Evolutionary conservation across 2,329 filamentous ascomycete genomes (phyloP), one percentile per base, ranked within the genome.

Genomic region (Aspergillus sclerotialis): DNA sequence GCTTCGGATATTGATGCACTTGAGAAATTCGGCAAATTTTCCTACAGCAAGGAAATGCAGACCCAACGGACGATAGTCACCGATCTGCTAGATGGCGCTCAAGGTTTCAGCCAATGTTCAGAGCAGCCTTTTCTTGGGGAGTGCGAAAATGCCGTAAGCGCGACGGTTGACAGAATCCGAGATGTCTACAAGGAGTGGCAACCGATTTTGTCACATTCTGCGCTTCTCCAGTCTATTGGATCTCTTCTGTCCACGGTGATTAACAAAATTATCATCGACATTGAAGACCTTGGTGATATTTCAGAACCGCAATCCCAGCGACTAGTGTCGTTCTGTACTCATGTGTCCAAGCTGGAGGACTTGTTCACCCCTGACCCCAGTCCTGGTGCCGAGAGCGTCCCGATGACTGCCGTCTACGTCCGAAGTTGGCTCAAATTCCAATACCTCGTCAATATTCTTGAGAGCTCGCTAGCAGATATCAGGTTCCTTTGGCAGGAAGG

Each of bases 401-500:
- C 65, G n/a, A 73, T 77, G 63, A 76, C 73, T 4, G 73, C 74
- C 15, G 64, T 80, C 7, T 81, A 81, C 42, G 74, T 75, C 30
- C 68, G 72, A 4, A 74, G 72, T 43, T 82, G 78, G 78, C 64
- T 81, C 42, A 76, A 76, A 39, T 80, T 81, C 49, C 76, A 79
- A 50, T 81, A 80, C 45, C 52, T 82, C 33, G 62, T 70, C 27
- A 78, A 80, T 44, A 78, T 82, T 28, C 52, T 82, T 33, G 78
- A 80, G 35, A 73, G 73, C 36, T 76, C 69, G 31, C 58, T 82
- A 11, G 77, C 74, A 13, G 78, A 82, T 48, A 81, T 82, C 58
- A 78, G 73, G 48, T 81, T 73, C 42, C 53, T 81, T 28, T 82
- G 78, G 78, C 68, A 66, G 3, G 76, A 82, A 45, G 75, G 75